Conservation (phyloP, 768 basidiomycete species). For the Mycena belliarum region DNA sequence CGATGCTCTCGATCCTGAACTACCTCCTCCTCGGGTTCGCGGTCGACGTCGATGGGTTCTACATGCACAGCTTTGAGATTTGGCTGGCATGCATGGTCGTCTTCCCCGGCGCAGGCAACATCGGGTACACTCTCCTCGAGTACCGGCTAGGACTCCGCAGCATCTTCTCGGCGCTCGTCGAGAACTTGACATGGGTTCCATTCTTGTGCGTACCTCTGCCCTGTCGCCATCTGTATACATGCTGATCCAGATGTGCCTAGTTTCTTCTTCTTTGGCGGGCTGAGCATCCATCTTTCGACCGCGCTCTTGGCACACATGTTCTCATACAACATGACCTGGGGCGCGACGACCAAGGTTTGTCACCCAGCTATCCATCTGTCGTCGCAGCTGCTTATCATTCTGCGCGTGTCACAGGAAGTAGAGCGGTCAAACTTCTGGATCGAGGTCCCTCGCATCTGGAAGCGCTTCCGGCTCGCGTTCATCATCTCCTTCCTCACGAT, state of each 20-base stretch:
- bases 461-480: constrained; percentile 73
- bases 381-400: neutral
- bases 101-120: constrained; percentile 68
- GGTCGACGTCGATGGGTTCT: constrained; percentile 67
- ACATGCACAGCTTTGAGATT: constrained; percentile 72
- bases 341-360: constrained; percentile 67
- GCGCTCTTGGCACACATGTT: constrained; percentile 71
- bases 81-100: constrained; percentile 74
- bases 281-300: constrained; percentile 68
- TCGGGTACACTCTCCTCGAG: constrained; percentile 68
- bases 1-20: constrained; percentile 63
- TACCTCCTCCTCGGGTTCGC: constrained; percentile 69
- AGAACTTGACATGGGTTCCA: constrained; percentile 65
- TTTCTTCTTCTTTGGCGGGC: constrained; percentile 79
- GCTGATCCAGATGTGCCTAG: constrained; percentile 30
- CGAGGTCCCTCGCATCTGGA: constrained; percentile 82
- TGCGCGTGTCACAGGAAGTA: constrained; percentile 60
- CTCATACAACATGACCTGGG: constrained; percentile 79
- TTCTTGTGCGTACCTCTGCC: constrained; percentile 64
- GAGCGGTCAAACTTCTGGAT: constrained; percentile 89
- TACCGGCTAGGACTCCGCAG: constrained; percentile 64
- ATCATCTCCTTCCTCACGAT: constrained; percentile 52
- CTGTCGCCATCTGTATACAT: neutral
- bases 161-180: constrained; percentile 49
- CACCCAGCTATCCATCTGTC: neutral